Base-by-base conservation (phyloP, 257 asterid genomes). In the Linderniella brevidens region DNA sequence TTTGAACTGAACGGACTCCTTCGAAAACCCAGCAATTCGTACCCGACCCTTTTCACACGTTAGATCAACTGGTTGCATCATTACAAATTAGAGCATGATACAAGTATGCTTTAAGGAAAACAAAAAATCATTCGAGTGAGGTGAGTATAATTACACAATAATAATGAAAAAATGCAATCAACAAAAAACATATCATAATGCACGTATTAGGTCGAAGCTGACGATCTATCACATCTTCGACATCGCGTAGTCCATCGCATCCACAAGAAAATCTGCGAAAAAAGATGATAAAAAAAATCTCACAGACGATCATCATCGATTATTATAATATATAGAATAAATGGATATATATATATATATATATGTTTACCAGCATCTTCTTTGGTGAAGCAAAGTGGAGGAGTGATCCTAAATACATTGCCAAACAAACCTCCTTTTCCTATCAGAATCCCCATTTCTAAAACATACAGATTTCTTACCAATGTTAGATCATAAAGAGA, bases 401-500 rank as follows among this genome's bases (percentile, higher is more conserved):
- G 97, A 35, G 97, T 87, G 64, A 87, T 68, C 49, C 93, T 67
- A 67, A 83, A 80, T 13, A 87, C 95, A 48, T 87, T 87, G 46
- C 95, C 97, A 8, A 64, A 73, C 62, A 80, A 75, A 15, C 97
- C 95, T 0, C 97, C 97, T 72, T 87, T 87, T 36, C 97, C 97
- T 4, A 87, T 54, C 10, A 78, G 68, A 19, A 87, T 82, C 50
- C 95, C 97, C 84, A 80, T 68, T 11, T 83, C 95, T 87, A 74
- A 49, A 61, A 11, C 9, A 16, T n/a, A 53, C 51, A 46, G 9
- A 46, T 46, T 18, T n/a, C n/a, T n/a, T n/a, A n/a, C n/a, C n/a
- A n/a, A n/a, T n/a, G n/a, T n/a, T n/a, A n/a, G n/a, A n/a, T n/a
- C n/a, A n/a, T n/a, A n/a, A n/a, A n/a, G n/a, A n/a, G n/a, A n/a